Percentiles rank a stretch among this genome's conserved stretches.
These are phyloP conservation scores for Sporisorium exsertum DNA, from an alignment of 1,284 basidiomycete species.

Conservation along the genomic window DNA sequence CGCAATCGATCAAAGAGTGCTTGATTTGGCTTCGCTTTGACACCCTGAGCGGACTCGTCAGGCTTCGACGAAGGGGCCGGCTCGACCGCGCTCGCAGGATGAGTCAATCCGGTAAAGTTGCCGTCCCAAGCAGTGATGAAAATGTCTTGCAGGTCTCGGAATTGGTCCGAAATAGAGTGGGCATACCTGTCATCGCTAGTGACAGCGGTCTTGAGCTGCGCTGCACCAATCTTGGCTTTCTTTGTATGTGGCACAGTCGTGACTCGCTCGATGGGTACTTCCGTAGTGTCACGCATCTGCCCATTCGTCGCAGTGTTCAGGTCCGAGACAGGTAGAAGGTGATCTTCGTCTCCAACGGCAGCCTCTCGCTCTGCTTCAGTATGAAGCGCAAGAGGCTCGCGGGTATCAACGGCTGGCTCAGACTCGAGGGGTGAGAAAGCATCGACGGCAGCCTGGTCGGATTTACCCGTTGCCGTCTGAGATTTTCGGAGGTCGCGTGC, in stretches of 20 bases:
- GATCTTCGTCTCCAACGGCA: slow-evolving; percentile 10
- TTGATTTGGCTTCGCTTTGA: slow-evolving; percentile 16
- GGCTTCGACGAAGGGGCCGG: background rate
- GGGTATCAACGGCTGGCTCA: slow-evolving; percentile 8
- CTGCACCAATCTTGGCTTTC: slow-evolving; percentile 10
- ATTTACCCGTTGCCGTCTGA: background rate
- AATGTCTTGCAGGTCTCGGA: slow-evolving; percentile 34
- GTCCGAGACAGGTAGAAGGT: slow-evolving; percentile 45
- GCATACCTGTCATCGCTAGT: slow-evolving; percentile 9
- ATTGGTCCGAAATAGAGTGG: slow-evolving; percentile 35
- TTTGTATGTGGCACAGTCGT: background rate
- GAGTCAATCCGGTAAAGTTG: slow-evolving; percentile 18
- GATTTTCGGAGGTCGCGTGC: slow-evolving; percentile 28
- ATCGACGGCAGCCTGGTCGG: slow-evolving; percentile 29
- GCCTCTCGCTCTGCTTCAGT: background rate
- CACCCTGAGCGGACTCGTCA: background rate
- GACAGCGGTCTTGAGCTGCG: slow-evolving; percentile 16
- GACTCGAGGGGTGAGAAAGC: slow-evolving; percentile 24
- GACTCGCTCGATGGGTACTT: background rate
- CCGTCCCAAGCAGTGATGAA: slow-evolving; percentile 42
- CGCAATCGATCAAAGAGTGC: slow-evolving; percentile 26
- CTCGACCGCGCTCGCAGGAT: background rate
- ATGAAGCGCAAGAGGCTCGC: background rate
- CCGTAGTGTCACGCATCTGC: slow-evolving; percentile 15
- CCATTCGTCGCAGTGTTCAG: slow-evolving; percentile 38